These are phyloP conservation scores for Mortierella sp. DNA, from an alignment of 371 early-diverging fungal species.

Conservation along the genomic window DNA sequence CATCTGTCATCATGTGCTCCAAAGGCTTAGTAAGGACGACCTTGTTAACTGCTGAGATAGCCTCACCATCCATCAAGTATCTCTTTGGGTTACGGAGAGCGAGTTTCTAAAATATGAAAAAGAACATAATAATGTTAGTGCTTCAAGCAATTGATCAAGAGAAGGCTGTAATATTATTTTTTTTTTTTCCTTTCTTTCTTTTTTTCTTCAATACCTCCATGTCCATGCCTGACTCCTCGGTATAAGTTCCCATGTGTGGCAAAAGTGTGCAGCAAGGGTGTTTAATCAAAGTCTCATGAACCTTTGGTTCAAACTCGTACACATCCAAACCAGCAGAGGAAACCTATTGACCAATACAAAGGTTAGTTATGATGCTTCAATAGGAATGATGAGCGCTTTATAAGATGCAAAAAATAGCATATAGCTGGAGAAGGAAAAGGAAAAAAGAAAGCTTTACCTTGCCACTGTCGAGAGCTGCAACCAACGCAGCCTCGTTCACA, in stretches of 20 bases:
- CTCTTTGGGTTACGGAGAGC: conserved; percentile 40
- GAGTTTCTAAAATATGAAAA: conserved; percentile 33
- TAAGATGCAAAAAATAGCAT: no score
- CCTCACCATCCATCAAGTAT: conserved; percentile 49
- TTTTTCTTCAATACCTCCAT: conserved; percentile 41
- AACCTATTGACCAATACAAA: conserved; percentile 28
- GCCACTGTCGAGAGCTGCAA: conserved; percentile 68
- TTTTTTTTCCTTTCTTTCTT: background rate
- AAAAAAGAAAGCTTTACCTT: conserved; percentile 48
- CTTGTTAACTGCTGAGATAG: conserved; percentile 35
- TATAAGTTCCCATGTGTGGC: conserved; percentile 50
- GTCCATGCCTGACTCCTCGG: conserved; percentile 34
- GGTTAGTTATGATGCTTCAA: no score
- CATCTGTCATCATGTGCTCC: conserved; percentile 42
- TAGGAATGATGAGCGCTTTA: no score
- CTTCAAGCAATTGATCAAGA: background rate
- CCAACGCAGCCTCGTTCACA: conserved; percentile 66
- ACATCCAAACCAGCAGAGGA: conserved; percentile 54
- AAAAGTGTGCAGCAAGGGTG: conserved; percentile 51
- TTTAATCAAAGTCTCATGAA: conserved; percentile 37
- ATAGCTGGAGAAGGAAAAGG: background rate
- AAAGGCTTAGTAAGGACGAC: conserved; percentile 24
- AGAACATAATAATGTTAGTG: background rate
- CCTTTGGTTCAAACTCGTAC: conserved; percentile 53
- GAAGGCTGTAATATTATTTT: background rate